phyloP scores from a whole-genome alignment of 176 grass and related monocot species.

The Luzula sylvatica region DNA sequence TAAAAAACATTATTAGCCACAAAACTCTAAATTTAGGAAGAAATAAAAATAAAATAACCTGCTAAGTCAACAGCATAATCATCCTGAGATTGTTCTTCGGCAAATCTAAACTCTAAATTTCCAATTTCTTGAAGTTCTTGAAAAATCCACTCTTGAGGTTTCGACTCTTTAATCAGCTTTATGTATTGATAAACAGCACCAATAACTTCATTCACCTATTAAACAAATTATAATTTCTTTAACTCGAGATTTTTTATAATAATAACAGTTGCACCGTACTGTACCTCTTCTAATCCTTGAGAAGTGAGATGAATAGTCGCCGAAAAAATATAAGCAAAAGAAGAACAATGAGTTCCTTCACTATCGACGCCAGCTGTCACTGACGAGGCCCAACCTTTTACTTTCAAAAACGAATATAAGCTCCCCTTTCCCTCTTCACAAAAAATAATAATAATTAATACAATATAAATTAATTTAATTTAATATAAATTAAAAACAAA shows the following conservation, averaged over 20 bases:
- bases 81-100: slow-evolving; percentile 90
- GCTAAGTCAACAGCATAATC: slow-evolving; percentile 90
- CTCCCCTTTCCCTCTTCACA: slow-evolving; percentile 94
- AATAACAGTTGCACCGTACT: neutral
- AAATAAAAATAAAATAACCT: slow-evolving; percentile 33
- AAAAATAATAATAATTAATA: slow-evolving; percentile 6
- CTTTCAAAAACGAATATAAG: slow-evolving; percentile 83
- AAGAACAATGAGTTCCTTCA: slow-evolving; percentile 62
- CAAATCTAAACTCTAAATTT: slow-evolving; percentile 89
- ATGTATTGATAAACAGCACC: slow-evolving; percentile 74
- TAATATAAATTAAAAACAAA: neutral
- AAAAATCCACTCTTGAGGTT: slow-evolving; percentile 94
- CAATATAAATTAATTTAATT: neutral
- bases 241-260: no score
- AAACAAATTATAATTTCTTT: slow-evolving; percentile 7
- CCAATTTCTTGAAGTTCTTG: slow-evolving; percentile 95
- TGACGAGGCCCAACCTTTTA: slow-evolving; percentile 74
- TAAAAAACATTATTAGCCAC: slow-evolving; percentile 20
- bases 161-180: slow-evolving; percentile 58
- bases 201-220: slow-evolving; percentile 63
- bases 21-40: slow-evolving; percentile 6
- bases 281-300: slow-evolving; percentile 87
- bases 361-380: slow-evolving; percentile 67
- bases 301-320: slow-evolving; percentile 70
- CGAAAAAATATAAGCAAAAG: slow-evolving; percentile 80